Percentiles rank a stretch among this genome's conserved stretches.
These are phyloP conservation scores for Lasiodiplodia sp. DNA, from an alignment of 2,329 filamentous ascomycete genomes.

Conservation along the genomic window DNA sequence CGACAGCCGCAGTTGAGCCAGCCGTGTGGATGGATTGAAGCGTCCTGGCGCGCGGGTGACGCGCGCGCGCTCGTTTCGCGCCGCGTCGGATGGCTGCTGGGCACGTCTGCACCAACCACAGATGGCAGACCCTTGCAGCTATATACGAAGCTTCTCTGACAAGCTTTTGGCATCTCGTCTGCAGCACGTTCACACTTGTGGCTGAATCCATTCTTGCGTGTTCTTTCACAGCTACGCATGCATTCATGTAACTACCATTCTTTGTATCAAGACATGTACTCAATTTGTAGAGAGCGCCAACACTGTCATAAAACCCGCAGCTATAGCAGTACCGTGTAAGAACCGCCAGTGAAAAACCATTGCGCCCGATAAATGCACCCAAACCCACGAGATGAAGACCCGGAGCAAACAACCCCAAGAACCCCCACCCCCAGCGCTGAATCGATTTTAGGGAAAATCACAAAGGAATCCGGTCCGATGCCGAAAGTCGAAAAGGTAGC, in stretches of 20 bases:
- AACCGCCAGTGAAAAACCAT: constrained; percentile 7
- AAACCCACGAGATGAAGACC: neutral
- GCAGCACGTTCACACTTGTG: neutral
- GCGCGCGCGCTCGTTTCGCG: constrained; percentile 21
- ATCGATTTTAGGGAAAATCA: neutral
- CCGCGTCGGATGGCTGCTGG: constrained; percentile 9
- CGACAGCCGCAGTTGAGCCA: constrained; percentile 25
- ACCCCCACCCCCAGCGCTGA: neutral
- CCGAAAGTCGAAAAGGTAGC: neutral
- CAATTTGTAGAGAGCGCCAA: constrained; percentile 16
- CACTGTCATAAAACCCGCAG: neutral
- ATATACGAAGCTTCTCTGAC: neutral
- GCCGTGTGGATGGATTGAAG: constrained; percentile 8
- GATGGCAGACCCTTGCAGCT: neutral
- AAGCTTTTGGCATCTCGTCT: neutral
- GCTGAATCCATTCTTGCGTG: neutral
- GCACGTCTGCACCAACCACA: neutral
- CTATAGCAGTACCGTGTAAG: neutral
- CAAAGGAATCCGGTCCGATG: neutral
- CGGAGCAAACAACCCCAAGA: neutral
- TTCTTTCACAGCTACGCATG: constrained; percentile 12
- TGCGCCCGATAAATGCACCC: constrained; percentile 27
- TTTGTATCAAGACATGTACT: neutral
- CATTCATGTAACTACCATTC: neutral
- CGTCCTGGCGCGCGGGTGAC: constrained; percentile 22